Evolutionary conservation across 352 stramenopile genomes (phyloP), one percentile per base, ranked within the genome.

Genomic region (Stramenopiles sp.): DNA sequence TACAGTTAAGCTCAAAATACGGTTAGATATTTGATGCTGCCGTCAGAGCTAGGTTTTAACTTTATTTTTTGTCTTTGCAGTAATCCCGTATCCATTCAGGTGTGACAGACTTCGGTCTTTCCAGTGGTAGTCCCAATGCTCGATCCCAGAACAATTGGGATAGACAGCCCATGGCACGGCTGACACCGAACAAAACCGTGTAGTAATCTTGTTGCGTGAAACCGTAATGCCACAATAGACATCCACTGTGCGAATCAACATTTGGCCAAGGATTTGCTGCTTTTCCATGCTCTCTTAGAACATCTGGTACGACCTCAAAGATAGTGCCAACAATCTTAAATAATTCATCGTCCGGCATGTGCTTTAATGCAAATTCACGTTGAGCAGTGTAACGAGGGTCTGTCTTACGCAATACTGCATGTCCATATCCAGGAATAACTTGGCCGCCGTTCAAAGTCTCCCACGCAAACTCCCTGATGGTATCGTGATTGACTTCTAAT

Each of bases 121-220:
- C 95, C 76, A 99, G 90, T 55, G 96, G 95, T 75, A 99, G 90
- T 82, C 94, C 91, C 75, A 99, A 90, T 25, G 96, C 96, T 83
- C 95, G 93, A 90, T 99, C 95, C 90, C 91, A 95, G 88, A 98
- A 99, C 84, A 99, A 89, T 89, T 99, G 95, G 84, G 92, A 97
- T 82, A 99, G 90, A 84, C 96, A 96, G 88, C 96, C 95, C 67
- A 99, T 97, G 30, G 94, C 95, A 82, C 96, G 92, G 83, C 93
- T 98, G 0, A 99, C 95, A 85, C 95, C 96, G 86, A 99, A 99
- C 83, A 99, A 92, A 67, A 99, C 96, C 44, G 95, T 99, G 93
- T 99, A 99, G 89, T 98, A 99, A 88, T 98, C 95, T 90, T 98
- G 97, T 90, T 99, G 92, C 80, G 94, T 98, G 87, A 99, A 92